A percentile compares a stretch with the other conserved stretches of the same genome.
Evolutionary conservation across 2,329 filamentous ascomycete species (phyloP).

Genomic region (Trichophyton simii): DNA sequence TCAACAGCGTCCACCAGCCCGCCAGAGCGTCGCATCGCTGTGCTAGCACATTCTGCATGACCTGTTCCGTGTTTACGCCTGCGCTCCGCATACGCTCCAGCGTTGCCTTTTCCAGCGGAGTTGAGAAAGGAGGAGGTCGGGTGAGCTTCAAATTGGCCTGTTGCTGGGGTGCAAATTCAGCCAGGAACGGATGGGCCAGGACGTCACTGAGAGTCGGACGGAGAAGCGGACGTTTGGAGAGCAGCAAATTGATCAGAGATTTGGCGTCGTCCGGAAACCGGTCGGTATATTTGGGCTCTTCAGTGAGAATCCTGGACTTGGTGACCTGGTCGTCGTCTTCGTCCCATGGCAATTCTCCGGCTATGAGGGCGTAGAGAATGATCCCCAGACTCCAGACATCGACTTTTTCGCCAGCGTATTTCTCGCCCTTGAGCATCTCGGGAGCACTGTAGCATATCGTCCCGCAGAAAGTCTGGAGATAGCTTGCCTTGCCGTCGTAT

Average conservation of each 20-base stretch:
- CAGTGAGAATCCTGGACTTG: constrained; percentile 67
- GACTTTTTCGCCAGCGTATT: constrained; percentile 94
- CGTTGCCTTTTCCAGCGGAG: constrained; percentile 76
- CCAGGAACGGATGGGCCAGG: constrained; percentile 72
- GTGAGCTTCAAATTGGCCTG: constrained; percentile 77
- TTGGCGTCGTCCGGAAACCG: constrained; percentile 66
- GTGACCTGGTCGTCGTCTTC: constrained; percentile 87
- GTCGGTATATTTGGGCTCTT: constrained; percentile 76
- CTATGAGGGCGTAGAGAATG: constrained; percentile 72
- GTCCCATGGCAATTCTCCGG: constrained; percentile 80
- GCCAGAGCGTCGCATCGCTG: constrained; percentile 82
- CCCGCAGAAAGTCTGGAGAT: constrained; percentile 93
- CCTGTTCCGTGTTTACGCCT: constrained; percentile 83
- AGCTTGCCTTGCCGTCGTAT: constrained; percentile 88
- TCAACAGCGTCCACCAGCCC: constrained; percentile 89
- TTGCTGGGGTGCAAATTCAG: constrained; percentile 76
- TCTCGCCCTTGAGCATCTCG: constrained; percentile 97
- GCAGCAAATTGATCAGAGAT: constrained; percentile 60
- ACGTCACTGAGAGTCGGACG: constrained; percentile 76
- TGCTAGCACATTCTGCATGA: constrained; percentile 85
- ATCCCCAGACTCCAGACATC: constrained; percentile 97
- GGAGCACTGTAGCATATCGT: constrained; percentile 96
- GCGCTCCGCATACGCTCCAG: constrained; percentile 85
- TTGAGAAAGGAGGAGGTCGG: constrained; percentile 71
- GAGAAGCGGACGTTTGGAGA: constrained; percentile 80